phyloP scores from a whole-genome alignment of 192 early-diverging fungal genomes.

The Coemansia sp. region DNA sequence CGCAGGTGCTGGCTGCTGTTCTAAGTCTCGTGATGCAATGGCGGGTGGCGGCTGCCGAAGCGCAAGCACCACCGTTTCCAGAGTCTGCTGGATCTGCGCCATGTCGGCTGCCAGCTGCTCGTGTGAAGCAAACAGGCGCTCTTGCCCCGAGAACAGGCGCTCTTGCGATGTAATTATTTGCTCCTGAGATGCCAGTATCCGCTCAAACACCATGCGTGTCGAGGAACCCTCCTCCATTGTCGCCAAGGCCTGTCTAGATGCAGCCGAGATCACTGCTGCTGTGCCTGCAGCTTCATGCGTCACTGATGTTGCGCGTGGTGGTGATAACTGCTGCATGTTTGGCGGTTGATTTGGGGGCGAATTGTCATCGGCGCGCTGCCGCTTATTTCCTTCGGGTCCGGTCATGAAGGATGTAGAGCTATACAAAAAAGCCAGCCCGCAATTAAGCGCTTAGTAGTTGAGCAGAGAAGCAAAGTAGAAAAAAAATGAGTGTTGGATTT shows the following conservation, averaged over 20 bases:
- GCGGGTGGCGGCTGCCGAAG: constrained; percentile 12
- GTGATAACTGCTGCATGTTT: constrained; percentile 2
- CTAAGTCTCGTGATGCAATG: neutral
- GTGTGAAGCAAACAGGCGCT: constrained; percentile 29
- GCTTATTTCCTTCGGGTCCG: constrained; percentile 40
- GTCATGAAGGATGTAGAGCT: constrained; percentile 24
- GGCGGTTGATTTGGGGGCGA: constrained; percentile 10
- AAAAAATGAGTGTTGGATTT: too few relatives aligned
- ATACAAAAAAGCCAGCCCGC: too few relatives aligned
- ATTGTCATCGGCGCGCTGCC: constrained; percentile 42
- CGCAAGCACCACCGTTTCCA: constrained; percentile 23
- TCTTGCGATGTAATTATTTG: too few relatives aligned
- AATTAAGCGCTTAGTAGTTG: too few relatives aligned
- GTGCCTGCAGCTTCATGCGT: neutral
- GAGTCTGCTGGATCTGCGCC: constrained; percentile 31
- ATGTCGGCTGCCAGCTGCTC: constrained; percentile 42
- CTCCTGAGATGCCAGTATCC: too few relatives aligned
- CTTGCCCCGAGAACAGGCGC: constrained; percentile 18
- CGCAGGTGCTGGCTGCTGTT: neutral
- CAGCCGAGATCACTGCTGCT: neutral
- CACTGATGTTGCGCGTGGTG: neutral
- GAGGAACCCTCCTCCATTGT: neutral
- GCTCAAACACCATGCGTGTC: constrained; percentile 22
- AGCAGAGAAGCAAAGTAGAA: too few relatives aligned
- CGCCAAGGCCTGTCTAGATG: neutral